Conservation (phyloP, 2,329 filamentous ascomycete genomes). For the Emmonsiellopsis sp. region DNA sequence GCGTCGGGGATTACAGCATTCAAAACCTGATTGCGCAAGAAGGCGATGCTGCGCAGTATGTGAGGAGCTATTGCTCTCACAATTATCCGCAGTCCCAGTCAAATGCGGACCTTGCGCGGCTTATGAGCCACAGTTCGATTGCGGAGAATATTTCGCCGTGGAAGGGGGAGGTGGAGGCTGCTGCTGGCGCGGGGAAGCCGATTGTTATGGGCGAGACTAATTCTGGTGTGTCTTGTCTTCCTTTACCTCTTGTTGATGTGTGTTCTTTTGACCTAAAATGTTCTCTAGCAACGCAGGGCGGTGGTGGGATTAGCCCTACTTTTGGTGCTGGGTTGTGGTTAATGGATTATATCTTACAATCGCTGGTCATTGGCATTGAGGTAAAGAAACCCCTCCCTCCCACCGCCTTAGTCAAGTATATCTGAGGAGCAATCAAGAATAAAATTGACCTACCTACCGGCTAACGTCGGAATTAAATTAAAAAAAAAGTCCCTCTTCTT, state of each 20-base stretch:
- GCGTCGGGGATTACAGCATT: slow-evolving; percentile 27
- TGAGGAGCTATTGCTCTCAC: slow-evolving; percentile 38
- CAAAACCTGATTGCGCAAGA: slow-evolving; percentile 27
- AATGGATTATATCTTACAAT: slow-evolving; percentile 37
- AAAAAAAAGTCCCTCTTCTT: slow-evolving; percentile 30
- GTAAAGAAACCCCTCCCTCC: slow-evolving; percentile 2
- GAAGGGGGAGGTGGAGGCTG: slow-evolving; percentile 33
- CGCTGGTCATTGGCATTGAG: slow-evolving; percentile 22
- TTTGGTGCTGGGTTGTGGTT: slow-evolving; percentile 44
- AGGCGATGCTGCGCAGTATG: slow-evolving; percentile 28
- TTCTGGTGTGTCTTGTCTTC: slow-evolving; percentile 27
- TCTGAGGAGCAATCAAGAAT: not conserved
- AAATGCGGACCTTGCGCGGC: slow-evolving; percentile 30
- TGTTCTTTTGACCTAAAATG: not conserved
- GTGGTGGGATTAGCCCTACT: slow-evolving; percentile 34
- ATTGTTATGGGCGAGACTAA: slow-evolving; percentile 44
- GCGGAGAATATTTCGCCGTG: slow-evolving; percentile 31
- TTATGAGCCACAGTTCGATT: slow-evolving; percentile 39
- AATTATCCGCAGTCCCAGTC: slow-evolving; percentile 37
- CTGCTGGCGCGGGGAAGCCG: slow-evolving; percentile 30
- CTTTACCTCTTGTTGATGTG: not conserved
- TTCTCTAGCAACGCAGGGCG: slow-evolving; percentile 26
- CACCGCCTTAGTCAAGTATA: not conserved
- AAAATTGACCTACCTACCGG: not conserved
- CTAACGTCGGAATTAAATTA: not conserved